Conservation (phyloP, 2,329 filamentous ascomycete species). For the Xylaria arbuscula region DNA sequence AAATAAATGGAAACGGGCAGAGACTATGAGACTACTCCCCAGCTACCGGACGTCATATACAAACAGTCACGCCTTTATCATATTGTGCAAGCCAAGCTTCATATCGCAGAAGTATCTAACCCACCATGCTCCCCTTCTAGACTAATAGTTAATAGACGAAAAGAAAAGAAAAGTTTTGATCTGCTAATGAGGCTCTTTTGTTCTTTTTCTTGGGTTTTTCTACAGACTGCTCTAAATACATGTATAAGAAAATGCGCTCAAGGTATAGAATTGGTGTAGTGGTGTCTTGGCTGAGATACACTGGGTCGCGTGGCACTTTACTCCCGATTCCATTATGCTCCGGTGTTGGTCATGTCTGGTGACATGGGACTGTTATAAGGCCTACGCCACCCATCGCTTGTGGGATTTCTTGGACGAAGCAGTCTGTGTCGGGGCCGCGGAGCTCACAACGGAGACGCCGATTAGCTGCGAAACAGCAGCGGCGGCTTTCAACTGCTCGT, state of each 20-base stretch:
- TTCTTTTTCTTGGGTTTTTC: slow-evolving; percentile 5
- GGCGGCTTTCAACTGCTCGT: slow-evolving; percentile 48
- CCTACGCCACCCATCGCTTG: slow-evolving; percentile 32
- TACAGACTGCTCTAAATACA: slow-evolving; percentile 26
- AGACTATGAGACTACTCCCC: background rate
- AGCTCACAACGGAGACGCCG: slow-evolving; percentile 49
- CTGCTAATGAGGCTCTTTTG: background rate
- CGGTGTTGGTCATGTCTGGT: slow-evolving; percentile 10
- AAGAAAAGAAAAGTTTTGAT: background rate
- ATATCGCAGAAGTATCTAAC: background rate
- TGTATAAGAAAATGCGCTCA: slow-evolving; percentile 14
- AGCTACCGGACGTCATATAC: background rate
- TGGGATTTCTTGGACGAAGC: slow-evolving; percentile 36
- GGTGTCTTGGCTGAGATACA: background rate
- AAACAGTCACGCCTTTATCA: background rate
- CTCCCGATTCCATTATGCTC: background rate
- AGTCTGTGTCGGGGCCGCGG: slow-evolving; percentile 50
- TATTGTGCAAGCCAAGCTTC: too few species aligned
- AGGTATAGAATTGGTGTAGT: background rate
- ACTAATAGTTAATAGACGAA: background rate
- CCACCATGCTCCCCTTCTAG: background rate
- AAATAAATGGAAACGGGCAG: background rate
- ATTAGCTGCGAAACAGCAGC: slow-evolving; percentile 56
- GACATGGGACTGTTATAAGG: slow-evolving; percentile 22
- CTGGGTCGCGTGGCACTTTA: background rate